Evolutionary conservation across 352 stramenopile species (phyloP), one percentile per base, ranked within the genome.

Genomic region (Pythium chondricola): DNA sequence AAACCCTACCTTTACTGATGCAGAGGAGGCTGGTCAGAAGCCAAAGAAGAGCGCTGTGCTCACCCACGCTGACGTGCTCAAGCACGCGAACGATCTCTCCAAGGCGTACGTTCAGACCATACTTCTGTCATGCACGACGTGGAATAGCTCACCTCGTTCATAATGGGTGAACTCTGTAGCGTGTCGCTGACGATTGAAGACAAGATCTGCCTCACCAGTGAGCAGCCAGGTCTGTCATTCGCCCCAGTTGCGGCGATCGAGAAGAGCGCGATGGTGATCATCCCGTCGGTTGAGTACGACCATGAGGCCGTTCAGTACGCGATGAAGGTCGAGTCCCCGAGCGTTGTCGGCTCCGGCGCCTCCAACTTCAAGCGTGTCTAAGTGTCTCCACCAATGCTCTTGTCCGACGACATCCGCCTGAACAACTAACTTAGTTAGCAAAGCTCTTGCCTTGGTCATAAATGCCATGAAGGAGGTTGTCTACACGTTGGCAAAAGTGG

Each of bases 331-430:
- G 83, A 95, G 53, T 48, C 73, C 55, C 87, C 74, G 64, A 93
- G 52, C 65, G 67, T 95, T 50, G 66, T 91, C 59, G 82, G 79
- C 56, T 80, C 75, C 50, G 75, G 75, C 26, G 69, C 77, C 29
- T 53, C 80, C 45, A 74, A 85, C 61, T 92, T 90, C 66, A 88
- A 89, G 74, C 80, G 83, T 54, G 69, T 92, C 52, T 89, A 85
- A 87, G 43, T 45, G n/a, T n/a, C 27, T 54, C 25, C 29, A 31
- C 25, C 16, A 33, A 24, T 16, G 10, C 17, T 16, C 14, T 26
- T 25, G 14, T 27, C 32, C n/a, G n/a, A n/a, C n/a, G n/a, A n/a
- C n/a, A n/a, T n/a, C n/a, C n/a, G n/a, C n/a, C n/a, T n/a, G n/a
- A n/a, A n/a, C n/a, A n/a, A n/a, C n/a, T n/a, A n/a, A n/a, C n/a